Percentiles rank a stretch among this genome's conserved stretches.
Evolutionary conservation across 2,329 filamentous ascomycete species (phyloP).

Genomic region (Aspergillus glaucus): DNA sequence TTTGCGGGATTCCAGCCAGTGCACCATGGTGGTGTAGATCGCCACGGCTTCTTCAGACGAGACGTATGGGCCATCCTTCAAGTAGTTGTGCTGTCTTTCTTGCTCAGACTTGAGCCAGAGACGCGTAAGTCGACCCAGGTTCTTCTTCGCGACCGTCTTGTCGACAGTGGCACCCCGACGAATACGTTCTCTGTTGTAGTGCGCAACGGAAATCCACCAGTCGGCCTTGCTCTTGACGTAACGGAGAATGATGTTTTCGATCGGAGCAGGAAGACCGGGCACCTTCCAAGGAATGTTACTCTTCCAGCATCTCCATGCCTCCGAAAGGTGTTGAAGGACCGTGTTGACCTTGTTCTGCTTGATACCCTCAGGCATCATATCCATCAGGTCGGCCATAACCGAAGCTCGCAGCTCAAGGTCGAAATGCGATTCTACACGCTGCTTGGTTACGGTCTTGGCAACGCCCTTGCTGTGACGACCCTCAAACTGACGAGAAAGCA

Average conservation of each 20-base stretch:
- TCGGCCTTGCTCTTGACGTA: slow-evolving; percentile 99
- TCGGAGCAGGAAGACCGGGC: slow-evolving; percentile 87
- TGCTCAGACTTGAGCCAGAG: slow-evolving; percentile 98
- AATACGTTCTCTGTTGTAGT: slow-evolving; percentile 98
- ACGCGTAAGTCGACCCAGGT: slow-evolving; percentile 85
- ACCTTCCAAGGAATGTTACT: slow-evolving; percentile 99
- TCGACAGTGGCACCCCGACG: slow-evolving; percentile 93
- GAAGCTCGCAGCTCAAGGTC: slow-evolving; percentile 94
- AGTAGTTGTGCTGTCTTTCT: slow-evolving; percentile 97
- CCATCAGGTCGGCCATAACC: slow-evolving; percentile 98
- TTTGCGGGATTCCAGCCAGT: slow-evolving; percentile 97
- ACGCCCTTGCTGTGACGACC: slow-evolving; percentile 98
- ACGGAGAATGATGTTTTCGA: slow-evolving; percentile 96
- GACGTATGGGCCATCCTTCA: slow-evolving; percentile 98
- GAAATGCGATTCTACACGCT: slow-evolving; percentile 97
- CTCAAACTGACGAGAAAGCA: slow-evolving; percentile 95
- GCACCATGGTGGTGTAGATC: slow-evolving; percentile 97
- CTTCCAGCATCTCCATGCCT: slow-evolving; percentile 99
- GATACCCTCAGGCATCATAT: slow-evolving; percentile 99
- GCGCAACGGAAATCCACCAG: slow-evolving; percentile 99
- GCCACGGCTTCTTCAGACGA: slow-evolving; percentile 97
- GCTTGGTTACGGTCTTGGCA: slow-evolving; percentile 97
- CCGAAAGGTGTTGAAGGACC: slow-evolving; percentile 90
- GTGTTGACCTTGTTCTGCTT: slow-evolving; percentile 99
- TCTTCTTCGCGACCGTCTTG: slow-evolving; percentile 99